A percentile compares a stretch with the other conserved stretches of the same genome.
phyloP scores from a whole-genome alignment of 441 rosid genomes.

The Arabidopsis hybrid region DNA sequence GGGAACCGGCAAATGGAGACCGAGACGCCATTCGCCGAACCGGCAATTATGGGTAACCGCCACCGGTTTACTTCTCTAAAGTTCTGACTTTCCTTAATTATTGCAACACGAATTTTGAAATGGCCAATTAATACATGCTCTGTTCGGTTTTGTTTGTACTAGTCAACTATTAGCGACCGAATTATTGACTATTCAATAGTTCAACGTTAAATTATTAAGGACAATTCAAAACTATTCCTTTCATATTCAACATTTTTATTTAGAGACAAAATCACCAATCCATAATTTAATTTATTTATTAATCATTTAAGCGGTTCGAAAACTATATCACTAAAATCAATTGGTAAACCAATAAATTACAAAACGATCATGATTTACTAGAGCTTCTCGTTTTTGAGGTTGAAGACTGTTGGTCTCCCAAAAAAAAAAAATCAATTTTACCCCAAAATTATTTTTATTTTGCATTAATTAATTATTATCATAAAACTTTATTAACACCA shows the following conservation, averaged over 20 bases:
- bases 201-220: neutral
- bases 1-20: neutral
- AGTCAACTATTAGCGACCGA: conserved; percentile 3
- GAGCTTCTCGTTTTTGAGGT: too few species aligned
- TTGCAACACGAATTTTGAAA: neutral
- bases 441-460: too few species aligned
- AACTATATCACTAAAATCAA: too few species aligned
- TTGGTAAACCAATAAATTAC: too few species aligned
- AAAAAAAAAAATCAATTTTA: too few species aligned
- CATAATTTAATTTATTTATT: neutral
- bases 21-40: neutral
- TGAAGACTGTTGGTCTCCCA: too few species aligned
- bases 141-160: neutral
- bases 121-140: neutral
- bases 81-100: conserved; percentile 23
- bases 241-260: too few species aligned
- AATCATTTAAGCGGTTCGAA: too few species aligned
- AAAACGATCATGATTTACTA: too few species aligned
- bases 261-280: neutral
- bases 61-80: conserved; percentile 36
- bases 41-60: conserved; percentile 12
- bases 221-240: neutral
- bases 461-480: too few species aligned
- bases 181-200: neutral
- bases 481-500: too few species aligned